These are phyloP conservation scores for Citrus trifoliata DNA, from an alignment of 345 rosid species.

Conservation along the genomic window DNA sequence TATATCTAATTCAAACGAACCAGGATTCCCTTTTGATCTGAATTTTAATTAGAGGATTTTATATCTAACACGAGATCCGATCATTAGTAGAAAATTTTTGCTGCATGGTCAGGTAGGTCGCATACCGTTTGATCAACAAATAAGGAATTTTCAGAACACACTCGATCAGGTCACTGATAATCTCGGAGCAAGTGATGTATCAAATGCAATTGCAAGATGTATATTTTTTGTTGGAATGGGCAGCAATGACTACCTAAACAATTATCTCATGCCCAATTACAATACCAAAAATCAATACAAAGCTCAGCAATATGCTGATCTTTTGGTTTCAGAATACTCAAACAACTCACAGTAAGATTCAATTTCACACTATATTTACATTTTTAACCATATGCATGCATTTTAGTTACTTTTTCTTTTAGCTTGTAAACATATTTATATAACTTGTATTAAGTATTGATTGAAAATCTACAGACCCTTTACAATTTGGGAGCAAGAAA, in stretches of 20 bases:
- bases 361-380: background rate
- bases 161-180: constrained; percentile 60
- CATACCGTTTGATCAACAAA: constrained; percentile 81
- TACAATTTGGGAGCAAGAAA: constrained; percentile 89
- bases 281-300: constrained; percentile 65
- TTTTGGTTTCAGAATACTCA: constrained; percentile 62
- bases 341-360: constrained; percentile 62
- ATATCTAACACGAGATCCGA: background rate
- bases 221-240: constrained; percentile 93
- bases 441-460: background rate
- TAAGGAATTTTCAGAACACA: constrained; percentile 72
- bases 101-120: constrained; percentile 64
- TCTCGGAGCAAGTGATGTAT: constrained; percentile 54
- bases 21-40: background rate
- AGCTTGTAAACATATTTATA: too few species aligned
- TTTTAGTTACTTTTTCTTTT: too few species aligned
- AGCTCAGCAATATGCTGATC: constrained; percentile 68
- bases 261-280: constrained; percentile 94
- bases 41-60: background rate
- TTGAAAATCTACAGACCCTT: constrained; percentile 32
- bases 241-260: constrained; percentile 94
- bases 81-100: background rate
- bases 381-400: too few species aligned
- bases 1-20: too few species aligned
- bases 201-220: constrained; percentile 47